Evolutionary conservation across 2,329 filamentous ascomycete species (phyloP).

Genomic region (Penicillium sp.): DNA sequence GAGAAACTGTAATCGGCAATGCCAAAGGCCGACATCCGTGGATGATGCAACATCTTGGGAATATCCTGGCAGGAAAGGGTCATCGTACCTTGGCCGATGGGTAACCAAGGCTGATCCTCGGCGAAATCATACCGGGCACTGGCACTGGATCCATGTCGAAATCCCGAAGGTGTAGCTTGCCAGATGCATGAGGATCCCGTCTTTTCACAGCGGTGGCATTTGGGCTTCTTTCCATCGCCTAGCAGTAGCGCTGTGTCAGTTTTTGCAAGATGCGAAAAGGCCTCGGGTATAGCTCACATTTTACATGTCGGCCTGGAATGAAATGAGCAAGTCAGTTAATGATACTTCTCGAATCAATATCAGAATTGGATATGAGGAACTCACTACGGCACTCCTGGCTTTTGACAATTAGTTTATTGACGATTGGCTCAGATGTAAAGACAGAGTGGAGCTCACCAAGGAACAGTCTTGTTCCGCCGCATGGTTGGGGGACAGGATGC

Average conservation of each 20-base stretch:
- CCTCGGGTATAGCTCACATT: slow-evolving; percentile 15
- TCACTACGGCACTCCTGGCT: slow-evolving; percentile 25
- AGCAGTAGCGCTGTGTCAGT: background rate
- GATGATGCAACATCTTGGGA: background rate
- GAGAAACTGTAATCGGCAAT: slow-evolving; percentile 9
- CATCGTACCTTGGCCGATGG: slow-evolving; percentile 28
- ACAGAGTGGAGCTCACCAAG: slow-evolving; percentile 19
- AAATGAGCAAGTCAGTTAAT: background rate
- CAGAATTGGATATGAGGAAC: background rate
- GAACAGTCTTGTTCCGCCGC: slow-evolving; percentile 19
- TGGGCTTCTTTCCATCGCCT: slow-evolving; percentile 21
- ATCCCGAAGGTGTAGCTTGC: slow-evolving; percentile 20
- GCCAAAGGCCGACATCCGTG: slow-evolving; percentile 2
- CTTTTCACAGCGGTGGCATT: slow-evolving; percentile 19
- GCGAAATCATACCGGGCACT: slow-evolving; percentile 39
- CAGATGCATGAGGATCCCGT: slow-evolving; percentile 19
- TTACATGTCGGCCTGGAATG: slow-evolving; percentile 19
- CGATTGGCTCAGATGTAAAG: slow-evolving; percentile 1
- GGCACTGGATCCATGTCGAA: slow-evolving; percentile 39
- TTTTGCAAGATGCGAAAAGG: background rate
- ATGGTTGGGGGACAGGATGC: slow-evolving; percentile 2
- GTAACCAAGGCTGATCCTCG: slow-evolving; percentile 38
- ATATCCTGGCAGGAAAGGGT: background rate
- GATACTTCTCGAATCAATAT: background rate
- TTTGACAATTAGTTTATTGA: slow-evolving; percentile 6